Base-by-base conservation (phyloP, 371 early-diverging fungal species). In the Mortierella sp. region DNA sequence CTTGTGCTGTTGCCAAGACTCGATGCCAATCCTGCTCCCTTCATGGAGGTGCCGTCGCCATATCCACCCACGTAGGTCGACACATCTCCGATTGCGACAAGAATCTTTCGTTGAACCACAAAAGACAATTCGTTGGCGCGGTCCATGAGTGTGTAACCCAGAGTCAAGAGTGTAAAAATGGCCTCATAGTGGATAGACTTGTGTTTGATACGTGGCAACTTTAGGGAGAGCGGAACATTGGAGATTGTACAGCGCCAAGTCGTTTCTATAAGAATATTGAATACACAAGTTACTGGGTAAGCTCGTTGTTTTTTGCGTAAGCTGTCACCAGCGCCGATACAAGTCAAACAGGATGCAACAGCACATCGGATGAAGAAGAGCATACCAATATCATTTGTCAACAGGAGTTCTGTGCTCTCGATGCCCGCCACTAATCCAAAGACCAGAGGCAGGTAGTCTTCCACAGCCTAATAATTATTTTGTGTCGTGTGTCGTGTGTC, bases 241-340 rank as follows among this genome's bases (percentile, higher is more conserved):
- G 92, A 91, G 5, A 93, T 68, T 1, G 92, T 91, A 9, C 92
- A 93, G 4, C 93, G 89, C 94, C 94, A 94, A 78, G 92, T 91
- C 24, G 92, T 92, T 78, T 92, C 93, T 93, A 85, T 9, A 31
- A 50, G 21, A 14, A 54, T 48, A 38, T 38, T 34, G 42, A 38
- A 45, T 24, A 44, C 10, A 52, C 13, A 34, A 71, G 6, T 26
- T 16, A 70, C 28, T 8, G 74, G 44, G 63, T 74, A 31, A 48
- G 52, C 16, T 38, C 26, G 60, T n/a, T n/a, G 42, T 38, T 7
- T 50, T 28, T 48, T 72, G 34, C 5, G 26, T 6, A 19, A 14
- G 2, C 48, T 72, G 48, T 50, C 7, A 1, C 10, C 28, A 50
- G 73, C 5, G 34, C 3, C 3, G 24, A 72, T 5, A 73, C n/a